Base-by-base conservation (phyloP, 768 basidiomycete species). In the Psilocybe subaeruginosa region DNA sequence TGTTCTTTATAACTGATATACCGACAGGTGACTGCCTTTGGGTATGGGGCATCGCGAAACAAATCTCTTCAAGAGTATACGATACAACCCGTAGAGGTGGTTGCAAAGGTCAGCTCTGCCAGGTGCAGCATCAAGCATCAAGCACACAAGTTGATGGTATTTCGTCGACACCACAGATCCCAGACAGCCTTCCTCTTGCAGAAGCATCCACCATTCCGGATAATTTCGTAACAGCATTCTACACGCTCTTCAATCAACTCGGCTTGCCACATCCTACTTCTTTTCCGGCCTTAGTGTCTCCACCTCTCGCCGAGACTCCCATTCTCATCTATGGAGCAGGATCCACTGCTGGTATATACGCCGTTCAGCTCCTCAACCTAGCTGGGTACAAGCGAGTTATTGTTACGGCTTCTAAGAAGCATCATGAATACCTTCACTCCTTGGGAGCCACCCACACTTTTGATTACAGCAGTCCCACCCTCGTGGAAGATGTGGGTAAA, bases 271-370 rank as follows among this genome's bases (percentile, higher is more conserved):
- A 72, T 8, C 75, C 79, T 8, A 50, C 68, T 1, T 66, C 68
- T 3, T 75, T 78, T 59, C 77, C 79, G 1, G 62, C 72, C 0
- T 57, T 67, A 0, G 59, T 60, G 0, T 30, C 73, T 19, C 77
- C 79, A 12, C 70, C 72, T 23, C 60, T 69, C 19, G 69, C 73
- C 2, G 59, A 69, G 17, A 66, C 64, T 0, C 76, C 81, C 1
- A 78, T 83, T 54, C 72, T 82, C 1, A 66, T 82, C 19, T 82
- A 82, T 59, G 82, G 82, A 30, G 80, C 76, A 11, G 79, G 80
- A 3, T 69, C 80, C 9, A 76, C 75, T 14, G 63, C 75, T 5
- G 82, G 78, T 0, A 69, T 75, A 49, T 81, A 78, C 53, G 66
- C 73, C 41, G 57, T 78, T 37, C 74, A 75, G 60, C 70, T 82